phyloP scores from a whole-genome alignment of 2,329 filamentous ascomycete genomes.

The Trichoderma polysporum region DNA sequence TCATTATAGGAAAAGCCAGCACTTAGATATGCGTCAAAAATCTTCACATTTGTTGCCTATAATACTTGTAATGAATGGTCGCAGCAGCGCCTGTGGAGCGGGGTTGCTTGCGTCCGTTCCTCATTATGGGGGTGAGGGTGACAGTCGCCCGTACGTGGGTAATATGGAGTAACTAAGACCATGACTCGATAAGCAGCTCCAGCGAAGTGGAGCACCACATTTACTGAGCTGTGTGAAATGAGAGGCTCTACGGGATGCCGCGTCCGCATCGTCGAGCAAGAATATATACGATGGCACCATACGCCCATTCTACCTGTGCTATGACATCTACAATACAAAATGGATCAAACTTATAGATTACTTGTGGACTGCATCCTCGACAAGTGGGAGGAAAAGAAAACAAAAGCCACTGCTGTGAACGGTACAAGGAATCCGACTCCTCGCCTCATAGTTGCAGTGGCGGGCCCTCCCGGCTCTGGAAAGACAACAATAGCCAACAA shows the following conservation, averaged over 20 bases:
- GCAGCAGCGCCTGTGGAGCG: too few species aligned
- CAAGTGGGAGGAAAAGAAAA: constrained; percentile 26
- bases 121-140: not conserved
- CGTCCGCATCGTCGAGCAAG: not conserved
- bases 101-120: too few species aligned
- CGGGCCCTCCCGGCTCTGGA: constrained; percentile 26
- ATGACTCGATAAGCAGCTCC: not conserved
- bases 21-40: too few species aligned
- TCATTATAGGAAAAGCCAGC: too few species aligned
- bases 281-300: not conserved
- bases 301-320: not conserved
- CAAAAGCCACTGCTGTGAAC: not conserved
- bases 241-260: not conserved
- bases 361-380: constrained; percentile 26
- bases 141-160: not conserved
- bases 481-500: constrained; percentile 26
- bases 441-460: constrained; percentile 26
- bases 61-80: too few species aligned
- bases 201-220: not conserved
- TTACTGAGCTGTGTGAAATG: not conserved
- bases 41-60: too few species aligned
- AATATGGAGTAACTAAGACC: not conserved
- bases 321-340: constrained; percentile 8
- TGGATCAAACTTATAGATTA: constrained; percentile 30
- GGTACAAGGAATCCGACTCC: not conserved